phyloP scores from a whole-genome alignment of 2,329 filamentous ascomycete species.

The Geosmithia morbida region DNA sequence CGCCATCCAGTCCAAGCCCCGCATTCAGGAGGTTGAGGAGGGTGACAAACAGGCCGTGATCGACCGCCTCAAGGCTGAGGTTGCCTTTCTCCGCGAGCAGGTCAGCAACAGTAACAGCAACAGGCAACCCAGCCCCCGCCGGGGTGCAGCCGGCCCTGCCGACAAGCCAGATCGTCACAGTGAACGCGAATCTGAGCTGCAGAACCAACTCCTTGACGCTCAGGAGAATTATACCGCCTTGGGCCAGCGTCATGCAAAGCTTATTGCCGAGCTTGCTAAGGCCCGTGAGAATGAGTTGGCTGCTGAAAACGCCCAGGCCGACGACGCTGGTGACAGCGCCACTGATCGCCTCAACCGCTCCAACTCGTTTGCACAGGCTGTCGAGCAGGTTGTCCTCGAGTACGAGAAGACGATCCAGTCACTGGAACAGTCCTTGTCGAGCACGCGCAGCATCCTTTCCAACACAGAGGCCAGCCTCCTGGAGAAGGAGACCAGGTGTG shows the following conservation, averaged over 20 bases:
- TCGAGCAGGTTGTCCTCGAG: slow-evolving; percentile 90
- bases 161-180: slow-evolving; percentile 68
- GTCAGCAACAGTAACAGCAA: slow-evolving; percentile 66
- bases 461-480: slow-evolving; percentile 74
- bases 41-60: slow-evolving; percentile 89
- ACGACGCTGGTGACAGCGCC: slow-evolving; percentile 57
- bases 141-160: slow-evolving; percentile 35
- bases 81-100: slow-evolving; percentile 86
- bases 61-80: slow-evolving; percentile 83
- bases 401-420: slow-evolving; percentile 98
- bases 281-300: slow-evolving; percentile 56
- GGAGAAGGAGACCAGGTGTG: slow-evolving; percentile 87
- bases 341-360: slow-evolving; percentile 85
- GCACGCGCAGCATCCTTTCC: slow-evolving; percentile 70
- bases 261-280: slow-evolving; percentile 86
- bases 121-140: slow-evolving; percentile 37
- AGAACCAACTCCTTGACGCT: slow-evolving; percentile 81
- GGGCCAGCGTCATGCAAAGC: slow-evolving; percentile 83
- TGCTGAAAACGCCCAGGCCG: slow-evolving; percentile 41
- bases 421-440: slow-evolving; percentile 81
- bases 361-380: slow-evolving; percentile 88
- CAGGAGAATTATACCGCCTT: slow-evolving; percentile 92
- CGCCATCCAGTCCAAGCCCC: slow-evolving; percentile 93
- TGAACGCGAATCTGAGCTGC: slow-evolving; percentile 77
- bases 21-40: slow-evolving; percentile 88